These are phyloP conservation scores for Leccinum obscurum DNA, from an alignment of 768 basidiomycete species.

Conservation along the genomic window DNA sequence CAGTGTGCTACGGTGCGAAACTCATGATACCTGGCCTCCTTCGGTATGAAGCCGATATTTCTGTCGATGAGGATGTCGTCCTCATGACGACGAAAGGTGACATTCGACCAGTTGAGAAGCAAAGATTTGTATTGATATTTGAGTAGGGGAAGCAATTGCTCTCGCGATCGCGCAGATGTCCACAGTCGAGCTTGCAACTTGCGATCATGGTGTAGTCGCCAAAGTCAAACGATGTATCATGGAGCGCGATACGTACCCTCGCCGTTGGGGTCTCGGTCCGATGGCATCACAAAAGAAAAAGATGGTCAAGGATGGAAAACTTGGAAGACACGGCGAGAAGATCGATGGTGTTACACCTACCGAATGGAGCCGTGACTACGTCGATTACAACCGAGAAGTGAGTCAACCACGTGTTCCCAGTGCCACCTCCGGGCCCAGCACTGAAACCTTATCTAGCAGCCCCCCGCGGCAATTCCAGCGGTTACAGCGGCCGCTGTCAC, in stretches of 20 bases:
- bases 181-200: conserved; percentile 95
- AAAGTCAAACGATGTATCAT: conserved; percentile 99
- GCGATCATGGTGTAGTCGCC: conserved; percentile 98
- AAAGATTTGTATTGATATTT: conserved; percentile 5
- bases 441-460: conserved; percentile 32
- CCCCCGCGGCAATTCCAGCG: conserved; percentile 37
- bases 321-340: conserved; percentile 93
- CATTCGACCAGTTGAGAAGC: neutral
- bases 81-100: conserved; percentile 98
- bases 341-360: conserved; percentile 84
- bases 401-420: conserved; percentile 16
- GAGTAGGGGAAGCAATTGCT: conserved; percentile 85
- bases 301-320: conserved; percentile 95
- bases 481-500: conserved; percentile 22
- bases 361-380: conserved; percentile 90
- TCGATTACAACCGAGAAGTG: conserved; percentile 84
- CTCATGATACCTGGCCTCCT: conserved; percentile 99
- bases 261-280: conserved; percentile 98
- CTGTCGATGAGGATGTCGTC: conserved; percentile 93
- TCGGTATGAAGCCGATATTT: conserved; percentile 94
- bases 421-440: neutral
- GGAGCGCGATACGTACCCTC: conserved; percentile 98
- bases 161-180: conserved; percentile 97
- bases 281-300: conserved; percentile 98
- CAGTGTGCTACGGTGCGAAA: conserved; percentile 98